These are phyloP conservation scores for Amanita phalloides DNA, from an alignment of 768 basidiomycete species.

Conservation along the genomic window DNA sequence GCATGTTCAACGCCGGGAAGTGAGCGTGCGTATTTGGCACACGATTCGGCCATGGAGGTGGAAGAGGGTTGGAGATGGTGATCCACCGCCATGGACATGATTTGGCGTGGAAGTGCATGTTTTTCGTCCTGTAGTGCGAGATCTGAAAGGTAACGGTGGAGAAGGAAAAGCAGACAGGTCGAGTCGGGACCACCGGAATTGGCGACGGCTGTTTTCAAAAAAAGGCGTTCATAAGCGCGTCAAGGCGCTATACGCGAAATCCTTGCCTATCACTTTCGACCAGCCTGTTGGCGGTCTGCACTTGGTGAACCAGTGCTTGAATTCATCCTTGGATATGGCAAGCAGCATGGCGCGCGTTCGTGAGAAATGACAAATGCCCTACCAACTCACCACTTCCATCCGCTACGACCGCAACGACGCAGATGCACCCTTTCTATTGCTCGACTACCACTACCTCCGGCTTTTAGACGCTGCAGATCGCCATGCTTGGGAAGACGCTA, in stretches of 20 bases:
- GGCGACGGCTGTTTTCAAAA: slow-evolving; percentile 43
- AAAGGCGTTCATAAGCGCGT: not conserved
- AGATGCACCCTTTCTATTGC: slow-evolving; percentile 49
- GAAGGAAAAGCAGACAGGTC: slow-evolving; percentile 62
- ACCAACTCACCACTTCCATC: slow-evolving; percentile 40
- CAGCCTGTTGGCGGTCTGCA: slow-evolving; percentile 42
- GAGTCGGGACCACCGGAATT: slow-evolving; percentile 83
- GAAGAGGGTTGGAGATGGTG: slow-evolving; percentile 61
- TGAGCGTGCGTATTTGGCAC: slow-evolving; percentile 27
- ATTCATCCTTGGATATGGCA: slow-evolving; percentile 40
- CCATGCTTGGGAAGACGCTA: slow-evolving; percentile 39
- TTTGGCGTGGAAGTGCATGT: slow-evolving; percentile 11
- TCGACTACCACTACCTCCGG: slow-evolving; percentile 51
- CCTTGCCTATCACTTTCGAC: slow-evolving; percentile 34
- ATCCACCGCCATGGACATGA: slow-evolving; percentile 55
- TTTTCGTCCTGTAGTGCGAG: not conserved
- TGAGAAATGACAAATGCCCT: slow-evolving; percentile 6
- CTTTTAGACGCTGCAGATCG: slow-evolving; percentile 35
- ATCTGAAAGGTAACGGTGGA: slow-evolving; percentile 33
- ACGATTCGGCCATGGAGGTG: slow-evolving; percentile 39
- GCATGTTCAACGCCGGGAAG: slow-evolving; percentile 35
- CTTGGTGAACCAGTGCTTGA: slow-evolving; percentile 31
- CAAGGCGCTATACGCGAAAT: not conserved
- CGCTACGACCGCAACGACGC: slow-evolving; percentile 47
- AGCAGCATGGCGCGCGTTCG: slow-evolving; percentile 1